Evolutionary conservation across 2,329 filamentous ascomycete species (phyloP), one percentile per base, ranked within the genome.

Genomic region (Aspergillus brasiliensis): DNA sequence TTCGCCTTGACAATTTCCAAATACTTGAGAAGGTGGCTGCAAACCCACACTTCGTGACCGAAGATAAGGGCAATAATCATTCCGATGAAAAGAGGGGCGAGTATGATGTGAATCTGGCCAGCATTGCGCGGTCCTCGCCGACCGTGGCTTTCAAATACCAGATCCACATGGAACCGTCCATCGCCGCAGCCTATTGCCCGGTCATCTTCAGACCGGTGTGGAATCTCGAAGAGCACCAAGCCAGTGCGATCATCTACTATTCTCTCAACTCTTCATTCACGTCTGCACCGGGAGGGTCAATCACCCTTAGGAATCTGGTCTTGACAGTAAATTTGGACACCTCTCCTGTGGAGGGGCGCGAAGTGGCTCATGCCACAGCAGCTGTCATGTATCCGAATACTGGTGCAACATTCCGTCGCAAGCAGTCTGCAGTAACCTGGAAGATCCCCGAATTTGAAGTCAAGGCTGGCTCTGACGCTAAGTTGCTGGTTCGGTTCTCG

Each of bases 81-180:
- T 86, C 89, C 8, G 77, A 79, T 34, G 78, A 80, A 31, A 87
- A 85, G 59, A 84, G 89, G 3, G 93, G 96, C 60, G 89, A 94
- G 71, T 99, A 96, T 77, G 85, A 81, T 0, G 80, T 99, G 31
- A 86, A 93, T 62, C 78, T 95, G 6, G 82, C 87, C 13, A 87
- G 88, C 71, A 84, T 97, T 64, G 79, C 82, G 62, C 87, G 88
- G 68, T 88, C 91, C 23, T 69, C 72, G 19, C 79, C 79, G 1
- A 85, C 89, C 0, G 88, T 94, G 6, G 94, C 90, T 7, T 98
- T 99, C 80, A 96, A 95, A 61, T 99, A 98, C 76, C 91, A 93
- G 69, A 82, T 97, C 10, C 91, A 95, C 66, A 77, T 91, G 28
- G 88, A 92, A 31, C 82, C 85, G 17, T 72, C 78, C 37, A 82